These are phyloP conservation scores for Kluyveromyces lactis DNA, from an alignment of 805 yeast species.

Conservation along the genomic window DNA sequence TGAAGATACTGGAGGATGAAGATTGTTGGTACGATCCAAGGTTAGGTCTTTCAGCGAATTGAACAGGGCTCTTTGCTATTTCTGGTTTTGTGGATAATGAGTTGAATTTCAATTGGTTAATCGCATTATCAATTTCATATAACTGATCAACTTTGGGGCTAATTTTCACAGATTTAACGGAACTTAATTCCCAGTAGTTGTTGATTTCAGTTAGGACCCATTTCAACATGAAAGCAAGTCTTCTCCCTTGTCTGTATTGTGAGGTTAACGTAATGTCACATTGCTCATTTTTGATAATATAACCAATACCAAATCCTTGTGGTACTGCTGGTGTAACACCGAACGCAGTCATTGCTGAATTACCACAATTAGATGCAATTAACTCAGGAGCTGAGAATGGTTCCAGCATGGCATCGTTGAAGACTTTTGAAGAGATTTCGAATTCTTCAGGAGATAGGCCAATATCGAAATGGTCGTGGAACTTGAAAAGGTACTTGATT, in stretches of 20 bases:
- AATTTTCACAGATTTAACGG: slow-evolving; percentile 13
- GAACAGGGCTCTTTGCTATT: background rate
- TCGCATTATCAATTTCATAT: slow-evolving; percentile 31
- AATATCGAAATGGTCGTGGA: slow-evolving; percentile 31
- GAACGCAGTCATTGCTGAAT: slow-evolving; percentile 76
- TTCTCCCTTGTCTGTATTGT: slow-evolving; percentile 75
- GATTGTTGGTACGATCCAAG: background rate
- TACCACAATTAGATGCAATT: slow-evolving; percentile 76
- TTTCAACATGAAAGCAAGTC: slow-evolving; percentile 67
- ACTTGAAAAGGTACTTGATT: slow-evolving; percentile 44
- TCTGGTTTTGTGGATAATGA: background rate
- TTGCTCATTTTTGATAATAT: slow-evolving; percentile 73
- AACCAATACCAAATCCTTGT: slow-evolving; percentile 90
- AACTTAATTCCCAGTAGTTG: slow-evolving; percentile 32
- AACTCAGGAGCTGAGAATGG: slow-evolving; percentile 36
- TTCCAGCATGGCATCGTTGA: slow-evolving; percentile 31
- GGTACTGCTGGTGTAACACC: slow-evolving; percentile 87
- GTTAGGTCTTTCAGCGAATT: background rate
- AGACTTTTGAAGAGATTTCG: slow-evolving; percentile 36
- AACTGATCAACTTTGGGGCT: slow-evolving; percentile 23
- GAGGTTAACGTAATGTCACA: slow-evolving; percentile 79
- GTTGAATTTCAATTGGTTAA: slow-evolving; percentile 9
- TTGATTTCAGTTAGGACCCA: slow-evolving; percentile 58
- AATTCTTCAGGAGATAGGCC: slow-evolving; percentile 15
- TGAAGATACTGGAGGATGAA: slow-evolving; percentile 8